These are phyloP conservation scores for Coccomyxa sp. DNA, from an alignment of 139 green algal genomes.

Conservation along the genomic window DNA sequence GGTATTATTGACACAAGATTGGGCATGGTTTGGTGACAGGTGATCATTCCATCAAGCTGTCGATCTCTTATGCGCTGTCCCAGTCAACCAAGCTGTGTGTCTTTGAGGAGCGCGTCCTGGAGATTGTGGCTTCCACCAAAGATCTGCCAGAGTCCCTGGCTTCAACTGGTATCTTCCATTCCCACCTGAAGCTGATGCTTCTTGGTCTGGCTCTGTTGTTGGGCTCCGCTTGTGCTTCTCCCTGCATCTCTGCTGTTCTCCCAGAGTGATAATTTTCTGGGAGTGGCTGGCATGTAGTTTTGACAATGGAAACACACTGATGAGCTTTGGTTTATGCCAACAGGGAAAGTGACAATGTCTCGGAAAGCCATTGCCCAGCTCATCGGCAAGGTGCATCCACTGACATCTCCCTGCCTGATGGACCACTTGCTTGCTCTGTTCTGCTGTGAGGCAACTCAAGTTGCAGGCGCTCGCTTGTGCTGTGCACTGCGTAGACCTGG, in stretches of 20 bases:
- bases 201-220: not conserved
- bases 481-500: not conserved
- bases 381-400: slow-evolving; percentile 42
- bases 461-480: not conserved
- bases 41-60: slow-evolving; percentile 54
- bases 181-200: not conserved
- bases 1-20: too few relatives aligned
- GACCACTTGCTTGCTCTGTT: not conserved
- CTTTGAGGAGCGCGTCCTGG: slow-evolving; percentile 75
- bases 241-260: too few relatives aligned
- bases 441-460: not conserved
- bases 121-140: slow-evolving; percentile 68
- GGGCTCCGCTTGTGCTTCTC: not conserved
- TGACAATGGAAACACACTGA: too few relatives aligned
- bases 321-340: not conserved
- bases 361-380: slow-evolving; percentile 66
- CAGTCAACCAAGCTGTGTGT: slow-evolving; percentile 79
- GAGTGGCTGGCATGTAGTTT: too few relatives aligned
- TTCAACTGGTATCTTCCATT: not conserved
- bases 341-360: slow-evolving; percentile 34
- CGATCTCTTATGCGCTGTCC: slow-evolving; percentile 44
- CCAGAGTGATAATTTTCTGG: too few relatives aligned
- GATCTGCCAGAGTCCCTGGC: slow-evolving; percentile 54
- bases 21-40: not conserved
- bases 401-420: not conserved